A percentile compares a stretch with the other conserved stretches of the same genome.
These are phyloP conservation scores for Debaryomycetaceae sp. DNA, from an alignment of 1,139 yeast species.

Conservation along the genomic window DNA sequence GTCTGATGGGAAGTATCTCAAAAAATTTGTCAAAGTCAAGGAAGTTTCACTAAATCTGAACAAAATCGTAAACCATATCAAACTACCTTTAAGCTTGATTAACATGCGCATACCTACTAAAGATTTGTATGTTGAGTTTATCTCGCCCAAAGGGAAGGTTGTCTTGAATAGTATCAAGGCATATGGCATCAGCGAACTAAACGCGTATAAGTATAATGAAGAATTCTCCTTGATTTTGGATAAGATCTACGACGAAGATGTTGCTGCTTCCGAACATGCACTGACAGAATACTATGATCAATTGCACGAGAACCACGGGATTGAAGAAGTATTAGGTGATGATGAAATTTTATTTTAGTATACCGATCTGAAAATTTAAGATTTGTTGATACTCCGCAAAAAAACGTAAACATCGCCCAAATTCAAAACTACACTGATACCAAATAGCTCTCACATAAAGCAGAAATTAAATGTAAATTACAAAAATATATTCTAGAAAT, in stretches of 20 bases:
- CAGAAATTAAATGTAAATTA: neutral
- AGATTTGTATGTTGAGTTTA: conserved; percentile 37
- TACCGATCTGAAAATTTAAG: no score
- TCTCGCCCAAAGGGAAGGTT: conserved; percentile 16
- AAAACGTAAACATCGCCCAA: no score
- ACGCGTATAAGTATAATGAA: conserved; percentile 24
- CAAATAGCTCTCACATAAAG: neutral
- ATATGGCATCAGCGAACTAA: conserved; percentile 37
- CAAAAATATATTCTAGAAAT: neutral
- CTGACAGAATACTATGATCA: neutral
- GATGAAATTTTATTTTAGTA: conserved; percentile 1
- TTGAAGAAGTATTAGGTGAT: conserved; percentile 3
- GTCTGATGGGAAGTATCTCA: conserved; percentile 21
- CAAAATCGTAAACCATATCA: conserved; percentile 25
- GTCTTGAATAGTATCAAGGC: conserved; percentile 31
- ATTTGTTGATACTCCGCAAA: no score
- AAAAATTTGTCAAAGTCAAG: conserved; percentile 33
- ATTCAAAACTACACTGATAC: no score
- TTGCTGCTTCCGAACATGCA: neutral
- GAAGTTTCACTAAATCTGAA: conserved; percentile 16
- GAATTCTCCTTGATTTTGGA: conserved; percentile 24
- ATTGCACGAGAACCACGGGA: neutral
- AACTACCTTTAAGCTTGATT: conserved; percentile 33
- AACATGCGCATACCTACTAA: conserved; percentile 30
- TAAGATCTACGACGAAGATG: conserved; percentile 8